These are phyloP conservation scores for Mortierella sp. DNA, from an alignment of 371 early-diverging fungal genomes.

Conservation along the genomic window DNA sequence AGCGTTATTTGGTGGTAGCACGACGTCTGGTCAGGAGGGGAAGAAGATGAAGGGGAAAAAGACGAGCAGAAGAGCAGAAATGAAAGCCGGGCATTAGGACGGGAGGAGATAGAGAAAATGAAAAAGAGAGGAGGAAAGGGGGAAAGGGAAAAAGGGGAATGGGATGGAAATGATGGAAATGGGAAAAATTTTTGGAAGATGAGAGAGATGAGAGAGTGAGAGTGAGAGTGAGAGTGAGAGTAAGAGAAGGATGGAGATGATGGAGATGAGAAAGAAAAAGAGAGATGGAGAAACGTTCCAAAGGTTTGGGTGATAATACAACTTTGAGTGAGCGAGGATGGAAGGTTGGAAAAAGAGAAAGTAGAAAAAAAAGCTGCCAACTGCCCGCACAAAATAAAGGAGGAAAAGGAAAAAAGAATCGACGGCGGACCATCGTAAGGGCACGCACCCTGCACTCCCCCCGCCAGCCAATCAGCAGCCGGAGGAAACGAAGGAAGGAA, in stretches of 20 bases:
- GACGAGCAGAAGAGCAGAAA: not conserved
- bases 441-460: not conserved
- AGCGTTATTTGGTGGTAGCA: slow-evolving; percentile 44
- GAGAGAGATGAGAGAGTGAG: not conserved
- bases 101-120: not conserved
- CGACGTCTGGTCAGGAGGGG: slow-evolving; percentile 9
- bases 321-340: slow-evolving; percentile 2
- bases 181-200: not conserved
- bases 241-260: not conserved
- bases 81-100: not conserved
- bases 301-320: no score
- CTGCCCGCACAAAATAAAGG: not conserved
- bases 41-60: not conserved
- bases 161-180: not conserved
- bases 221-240: not conserved
- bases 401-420: slow-evolving; percentile 1
- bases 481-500: not conserved
- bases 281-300: not conserved
- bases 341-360: not conserved
- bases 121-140: not conserved
- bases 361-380: not conserved
- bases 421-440: not conserved
- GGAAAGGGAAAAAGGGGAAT: not conserved
- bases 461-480: not conserved
- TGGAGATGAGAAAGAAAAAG: not conserved